Base-by-base conservation (phyloP, 495 filamentous ascomycete genomes). In the Margaritispora aquatica region DNA sequence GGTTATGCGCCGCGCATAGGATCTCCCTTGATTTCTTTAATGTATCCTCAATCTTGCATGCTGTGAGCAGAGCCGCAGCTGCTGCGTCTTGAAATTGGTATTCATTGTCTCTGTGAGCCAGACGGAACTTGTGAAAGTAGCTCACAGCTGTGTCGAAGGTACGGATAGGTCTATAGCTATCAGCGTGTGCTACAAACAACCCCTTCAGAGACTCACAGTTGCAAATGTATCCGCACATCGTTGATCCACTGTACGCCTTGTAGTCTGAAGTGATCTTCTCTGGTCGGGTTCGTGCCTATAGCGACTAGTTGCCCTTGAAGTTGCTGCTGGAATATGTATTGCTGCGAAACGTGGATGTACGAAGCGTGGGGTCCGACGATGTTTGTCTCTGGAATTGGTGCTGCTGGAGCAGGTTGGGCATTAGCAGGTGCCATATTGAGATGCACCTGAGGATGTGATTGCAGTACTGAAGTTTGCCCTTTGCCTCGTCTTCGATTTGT, bases 21-120 rank as follows among this genome's bases (percentile, higher is more conserved):
- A 98, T 94, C 55, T 98, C 94, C 51, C 83, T 83, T 19, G 90
- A 96, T 74, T 97, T 97, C 74, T 98, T 97, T 49, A 97, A 77
- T 1, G 94, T 97, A 69, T 98, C 94, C 68, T 98, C 94, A 47
- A 93, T 91, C 72, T 98, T 98, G 80, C 93, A 97, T 34, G 92
- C 92, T 19, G 88, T 86, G 66, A 97, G 93, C 27, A 98, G 77
- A 26, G 89, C 84, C 13, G 94, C 92, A 0, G 92, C 82, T 2
- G 92, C 89, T 3, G 90, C 91, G 69, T 97, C 94, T 31, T 75
- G 69, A 64, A 72, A 80, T 60, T 74, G 75, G 70, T 92, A 91
- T 58, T 90, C 88, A 55, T 68, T 81, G 61, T 89, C 87, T 17
- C 84, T 78, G 69, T 92, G 90, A 5, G 84, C 76, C 31, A 97